Base-by-base conservation (phyloP, 805 yeast species). In the Metschnikowia noctiluminum region DNA sequence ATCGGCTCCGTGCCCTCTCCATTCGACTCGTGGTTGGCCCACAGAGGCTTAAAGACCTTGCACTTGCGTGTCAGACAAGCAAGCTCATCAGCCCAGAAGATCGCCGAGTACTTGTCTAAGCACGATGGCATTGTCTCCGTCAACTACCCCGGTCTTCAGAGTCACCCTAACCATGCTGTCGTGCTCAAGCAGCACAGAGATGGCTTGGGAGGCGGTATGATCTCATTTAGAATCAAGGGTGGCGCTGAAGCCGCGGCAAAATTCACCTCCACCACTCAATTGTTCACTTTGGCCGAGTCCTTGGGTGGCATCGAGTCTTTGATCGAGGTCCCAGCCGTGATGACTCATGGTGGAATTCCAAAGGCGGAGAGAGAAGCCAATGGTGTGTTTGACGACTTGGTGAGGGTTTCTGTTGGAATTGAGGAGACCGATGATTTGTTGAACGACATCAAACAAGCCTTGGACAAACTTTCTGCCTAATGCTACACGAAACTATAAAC, bases 271-370 rank as follows among this genome's bases (percentile, higher is more conserved):
- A 62, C 81, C 40, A 87, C 95, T 54, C 80, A 84, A 71, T 64
- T 87, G 52, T 89, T 89, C 77, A 84, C 94, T 16, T 76, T 89
- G 62, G 96, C 96, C 49, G 96, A 89, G 73, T 87, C 96, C 16
- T 78, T 89, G 53, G 96, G 96, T 57, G 96, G 96, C 58, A 84
- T 89, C 54, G 96, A 89, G 73, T 84, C 91, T 8, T 75, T 88
- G 62, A 71, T 87, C 56, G 96, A 89, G 70, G 91, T 89, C 42
- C 96, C 96, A 38, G 94, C 96, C 41, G 81, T 82, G 49, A 88
- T 88, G 96, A 88, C 96, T 60, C 96, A 88, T 62, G 94, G 92
- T 48, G 96, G 96, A 64, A 88, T 88, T 66, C 89, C 94, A 62
- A 74, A 76, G 65, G 87, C 74, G 46, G 84, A 81, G 60, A 82